Evolutionary conservation across 2,329 filamentous ascomycete species (phyloP), one percentile per base, ranked within the genome.

Genomic region (Pseudocercospora fijiensis): DNA sequence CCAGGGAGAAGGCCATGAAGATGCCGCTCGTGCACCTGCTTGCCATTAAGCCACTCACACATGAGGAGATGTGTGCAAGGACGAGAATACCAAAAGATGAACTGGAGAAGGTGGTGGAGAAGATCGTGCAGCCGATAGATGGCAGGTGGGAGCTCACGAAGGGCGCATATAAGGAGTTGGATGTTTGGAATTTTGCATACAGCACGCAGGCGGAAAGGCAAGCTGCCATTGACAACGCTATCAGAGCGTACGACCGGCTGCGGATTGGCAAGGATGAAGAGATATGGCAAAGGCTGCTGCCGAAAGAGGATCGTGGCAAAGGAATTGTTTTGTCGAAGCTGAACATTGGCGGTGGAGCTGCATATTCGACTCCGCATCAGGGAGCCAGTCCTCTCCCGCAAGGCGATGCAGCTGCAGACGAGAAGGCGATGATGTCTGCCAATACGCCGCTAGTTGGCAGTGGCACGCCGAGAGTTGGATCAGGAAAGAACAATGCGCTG

Each of bases 201-300:
- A 80, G 79, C 27, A 80, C 77, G 41, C 72, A 81, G 53, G 81
- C 84, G 53, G 84, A 88, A 62, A 81, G 86, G 18, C 79, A 87
- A 65, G 77, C 82, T 59, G 86, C 85, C 27, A 85, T 88, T 70
- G 83, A 87, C 66, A 84, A 84, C 75, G 85, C 86, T 60, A 83
- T 88, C 70, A 83, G 82, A 59, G 85, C 86, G 49, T 88, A 85
- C 73, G 86, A 89, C 74, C 82, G 86, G 59, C 80, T 85, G 75
- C 80, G 86, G 27, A 77, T 88, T 18, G 82, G 83, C 6, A 84
- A 84, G 67, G 80, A 83, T 41, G 86, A 88, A 71, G 83, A 83
- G 71, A 76, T 85, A 20, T 89, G 86, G 86, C 86, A 89, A 75
- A 79, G 79, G 67, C 77, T 89, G 63, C 78, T 88, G 61, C 85